These are phyloP conservation scores for Nakataea oryzae DNA, from an alignment of 2,329 filamentous ascomycete species.

Conservation along the genomic window DNA sequence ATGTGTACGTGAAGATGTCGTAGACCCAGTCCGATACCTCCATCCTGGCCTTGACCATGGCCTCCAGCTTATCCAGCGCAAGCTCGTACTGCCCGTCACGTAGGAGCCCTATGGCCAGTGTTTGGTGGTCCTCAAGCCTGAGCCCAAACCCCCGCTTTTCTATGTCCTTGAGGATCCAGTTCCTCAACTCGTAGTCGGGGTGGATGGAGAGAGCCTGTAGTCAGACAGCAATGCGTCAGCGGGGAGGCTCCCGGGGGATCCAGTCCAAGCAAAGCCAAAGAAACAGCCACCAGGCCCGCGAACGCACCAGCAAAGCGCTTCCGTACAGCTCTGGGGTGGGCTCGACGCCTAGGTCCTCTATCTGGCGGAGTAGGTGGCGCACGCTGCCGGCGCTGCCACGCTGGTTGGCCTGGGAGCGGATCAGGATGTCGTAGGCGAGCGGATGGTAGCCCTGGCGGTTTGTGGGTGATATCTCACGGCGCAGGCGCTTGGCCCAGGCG, in stretches of 20 bases:
- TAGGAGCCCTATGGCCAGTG: conserved; percentile 62
- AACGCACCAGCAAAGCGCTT: conserved; percentile 53
- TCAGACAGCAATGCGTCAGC: conserved; percentile 4
- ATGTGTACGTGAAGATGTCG: conserved; percentile 64
- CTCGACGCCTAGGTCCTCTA: conserved; percentile 50
- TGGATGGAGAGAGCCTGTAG: conserved; percentile 63
- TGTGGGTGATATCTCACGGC: conserved; percentile 41
- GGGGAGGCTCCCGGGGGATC: neutral
- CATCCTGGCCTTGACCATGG: conserved; percentile 47
- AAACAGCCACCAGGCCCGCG: conserved; percentile 6
- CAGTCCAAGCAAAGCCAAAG: conserved; percentile 2
- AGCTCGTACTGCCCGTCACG: conserved; percentile 77
- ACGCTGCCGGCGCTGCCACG: conserved; percentile 59
- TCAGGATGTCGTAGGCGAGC: conserved; percentile 60
- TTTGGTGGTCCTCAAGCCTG: conserved; percentile 51
- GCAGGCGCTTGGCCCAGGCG: conserved; percentile 43
- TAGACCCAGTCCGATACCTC: conserved; percentile 62
- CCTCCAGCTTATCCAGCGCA: conserved; percentile 59
- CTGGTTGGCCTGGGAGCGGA: conserved; percentile 58
- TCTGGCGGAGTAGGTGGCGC: conserved; percentile 56
- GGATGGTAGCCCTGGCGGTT: conserved; percentile 32
- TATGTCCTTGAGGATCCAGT: conserved; percentile 64
- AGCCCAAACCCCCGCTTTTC: conserved; percentile 59
- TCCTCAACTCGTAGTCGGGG: conserved; percentile 70
- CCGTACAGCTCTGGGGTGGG: conserved; percentile 61